Percentiles rank a stretch among this genome's conserved stretches.
Evolutionary conservation across 257 asterid species (phyloP).

Genomic region (Solanum dulcamara): DNA sequence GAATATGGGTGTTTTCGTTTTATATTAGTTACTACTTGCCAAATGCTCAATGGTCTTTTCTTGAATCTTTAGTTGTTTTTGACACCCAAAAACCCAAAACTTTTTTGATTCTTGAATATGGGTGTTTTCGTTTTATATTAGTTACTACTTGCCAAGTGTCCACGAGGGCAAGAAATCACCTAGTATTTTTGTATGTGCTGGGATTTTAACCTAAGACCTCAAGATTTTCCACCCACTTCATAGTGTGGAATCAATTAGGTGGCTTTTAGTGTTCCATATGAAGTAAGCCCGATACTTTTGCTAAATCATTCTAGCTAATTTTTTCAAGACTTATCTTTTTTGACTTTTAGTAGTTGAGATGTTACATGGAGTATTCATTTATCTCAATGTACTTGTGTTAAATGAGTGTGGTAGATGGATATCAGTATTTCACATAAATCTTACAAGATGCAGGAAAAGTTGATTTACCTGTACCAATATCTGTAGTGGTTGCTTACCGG

Average conservation of each 20-base stretch:
- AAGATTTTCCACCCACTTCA: background rate
- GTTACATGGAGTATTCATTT: background rate
- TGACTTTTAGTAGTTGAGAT: background rate
- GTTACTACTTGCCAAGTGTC: background rate
- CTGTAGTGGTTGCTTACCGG: background rate
- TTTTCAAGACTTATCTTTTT: background rate
- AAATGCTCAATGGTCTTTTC: slow-evolving; percentile 46
- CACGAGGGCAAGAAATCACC: background rate
- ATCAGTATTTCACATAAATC: background rate
- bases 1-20: background rate
- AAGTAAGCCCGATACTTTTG: background rate
- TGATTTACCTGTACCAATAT: background rate
- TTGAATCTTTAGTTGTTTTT: background rate
- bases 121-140: background rate
- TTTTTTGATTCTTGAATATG: background rate
- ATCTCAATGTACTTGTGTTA: background rate
- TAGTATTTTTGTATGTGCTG: background rate
- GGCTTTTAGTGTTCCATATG: background rate
- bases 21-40: background rate
- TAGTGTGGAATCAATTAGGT: background rate
- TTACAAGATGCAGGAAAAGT: background rate
- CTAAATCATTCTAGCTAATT: background rate
- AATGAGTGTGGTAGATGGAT: background rate
- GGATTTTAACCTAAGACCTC: background rate
- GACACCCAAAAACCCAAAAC: background rate